Evolutionary conservation across 441 rosid species (phyloP).

Genomic region (Erodium moschatum): DNA sequence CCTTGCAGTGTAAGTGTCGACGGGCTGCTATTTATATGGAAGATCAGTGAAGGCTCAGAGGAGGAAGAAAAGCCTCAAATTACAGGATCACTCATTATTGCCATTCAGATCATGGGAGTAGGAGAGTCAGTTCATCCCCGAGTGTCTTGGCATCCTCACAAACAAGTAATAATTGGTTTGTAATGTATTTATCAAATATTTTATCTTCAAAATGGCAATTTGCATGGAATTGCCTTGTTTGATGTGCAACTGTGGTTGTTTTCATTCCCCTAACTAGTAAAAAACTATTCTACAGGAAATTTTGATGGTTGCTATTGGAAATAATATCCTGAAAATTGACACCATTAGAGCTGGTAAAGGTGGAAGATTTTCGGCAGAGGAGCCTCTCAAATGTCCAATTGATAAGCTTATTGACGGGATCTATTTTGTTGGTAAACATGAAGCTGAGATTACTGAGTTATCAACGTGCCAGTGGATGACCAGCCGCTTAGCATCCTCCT

Average conservation of each 20-base stretch:
- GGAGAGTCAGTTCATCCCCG: slow-evolving; percentile 65
- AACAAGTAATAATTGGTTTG: slow-evolving; percentile 47
- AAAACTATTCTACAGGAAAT: slow-evolving; percentile 46
- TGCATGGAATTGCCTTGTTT: slow-evolving; percentile 7
- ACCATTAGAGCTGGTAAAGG: slow-evolving; percentile 57
- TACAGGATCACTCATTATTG: slow-evolving; percentile 49
- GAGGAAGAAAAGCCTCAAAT: slow-evolving; percentile 77
- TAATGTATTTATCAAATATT: not conserved
- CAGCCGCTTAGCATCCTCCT: slow-evolving; percentile 75
- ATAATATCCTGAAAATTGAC: slow-evolving; percentile 54
- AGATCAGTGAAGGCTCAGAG: slow-evolving; percentile 67
- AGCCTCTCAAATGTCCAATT: slow-evolving; percentile 58
- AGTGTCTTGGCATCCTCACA: slow-evolving; percentile 89
- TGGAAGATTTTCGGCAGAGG: slow-evolving; percentile 53
- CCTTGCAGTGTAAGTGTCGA: slow-evolving; percentile 65
- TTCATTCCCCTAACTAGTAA: not conserved
- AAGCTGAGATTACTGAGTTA: slow-evolving; percentile 74
- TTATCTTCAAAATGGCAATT: not conserved
- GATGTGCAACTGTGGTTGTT: slow-evolving; percentile 1
- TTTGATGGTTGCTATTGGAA: slow-evolving; percentile 72
- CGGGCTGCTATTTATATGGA: slow-evolving; percentile 68
- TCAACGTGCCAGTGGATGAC: slow-evolving; percentile 91
- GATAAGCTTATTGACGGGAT: slow-evolving; percentile 65
- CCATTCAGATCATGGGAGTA: slow-evolving; percentile 57
- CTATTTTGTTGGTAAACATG: slow-evolving; percentile 78